A percentile compares a stretch with the other conserved stretches of the same genome.
Evolutionary conservation across 2,329 filamentous ascomycete genomes (phyloP).

Genomic region (Fusarium floridanum): DNA sequence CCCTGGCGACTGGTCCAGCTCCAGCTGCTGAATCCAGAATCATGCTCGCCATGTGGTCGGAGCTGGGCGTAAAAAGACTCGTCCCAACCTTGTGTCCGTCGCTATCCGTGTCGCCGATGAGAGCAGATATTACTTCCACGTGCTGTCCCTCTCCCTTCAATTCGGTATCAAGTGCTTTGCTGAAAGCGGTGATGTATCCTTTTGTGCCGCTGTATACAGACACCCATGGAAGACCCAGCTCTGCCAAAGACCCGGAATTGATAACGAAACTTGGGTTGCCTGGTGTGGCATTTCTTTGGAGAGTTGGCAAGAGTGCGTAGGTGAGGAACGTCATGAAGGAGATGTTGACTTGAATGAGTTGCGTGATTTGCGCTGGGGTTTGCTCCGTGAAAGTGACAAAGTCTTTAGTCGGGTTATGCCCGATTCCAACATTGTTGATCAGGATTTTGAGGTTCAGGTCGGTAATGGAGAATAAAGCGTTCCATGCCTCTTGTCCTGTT

Average conservation of each 20-base stretch:
- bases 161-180: constrained; percentile 5
- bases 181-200: constrained; percentile 11
- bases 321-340: constrained; percentile 10
- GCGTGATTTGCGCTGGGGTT: background rate
- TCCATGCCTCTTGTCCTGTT: background rate
- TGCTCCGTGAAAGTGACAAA: constrained; percentile 7
- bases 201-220: constrained; percentile 7
- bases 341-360: constrained; percentile 13
- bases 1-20: background rate
- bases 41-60: constrained; percentile 3
- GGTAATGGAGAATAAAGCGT: background rate
- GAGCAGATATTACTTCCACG: constrained; percentile 3
- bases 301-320: background rate
- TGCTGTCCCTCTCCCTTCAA: constrained; percentile 2
- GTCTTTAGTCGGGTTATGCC: background rate
- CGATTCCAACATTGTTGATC: constrained; percentile 9
- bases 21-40: background rate
- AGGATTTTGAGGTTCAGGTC: constrained; percentile 2
- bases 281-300: background rate
- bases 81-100: constrained; percentile 11
- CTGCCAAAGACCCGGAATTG: constrained; percentile 10
- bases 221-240: constrained; percentile 9
- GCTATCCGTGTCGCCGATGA: constrained; percentile 8
- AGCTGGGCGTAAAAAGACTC: constrained; percentile 5
- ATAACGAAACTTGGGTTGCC: constrained; percentile 3